A percentile compares a stretch with the other conserved stretches of the same genome.
phyloP scores from a whole-genome alignment of 345 rosid genomes.

The Bruguiera sexangula region DNA sequence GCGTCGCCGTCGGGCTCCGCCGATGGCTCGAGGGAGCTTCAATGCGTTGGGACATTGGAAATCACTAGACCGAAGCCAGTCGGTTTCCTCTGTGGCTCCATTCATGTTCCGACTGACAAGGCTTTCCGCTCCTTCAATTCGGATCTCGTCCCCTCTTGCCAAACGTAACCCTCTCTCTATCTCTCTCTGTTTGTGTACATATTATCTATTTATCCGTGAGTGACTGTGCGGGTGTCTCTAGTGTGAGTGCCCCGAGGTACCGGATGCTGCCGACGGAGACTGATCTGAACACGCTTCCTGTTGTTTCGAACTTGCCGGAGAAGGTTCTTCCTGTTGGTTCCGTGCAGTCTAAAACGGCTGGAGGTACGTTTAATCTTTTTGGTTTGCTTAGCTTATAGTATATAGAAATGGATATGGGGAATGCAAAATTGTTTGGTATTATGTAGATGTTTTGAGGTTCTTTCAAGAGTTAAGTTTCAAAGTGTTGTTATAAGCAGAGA shows the following conservation, averaged over 20 bases:
- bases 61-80: constrained; percentile 62
- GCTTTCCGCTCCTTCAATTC: constrained; percentile 63
- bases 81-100: constrained; percentile 89
- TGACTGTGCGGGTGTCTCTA: constrained; percentile 21
- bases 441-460: not conserved
- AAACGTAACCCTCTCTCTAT: constrained; percentile 34
- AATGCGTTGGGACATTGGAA: constrained; percentile 76
- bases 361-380: constrained; percentile 38
- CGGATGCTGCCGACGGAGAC: constrained; percentile 78
- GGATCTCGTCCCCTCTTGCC: constrained; percentile 68
- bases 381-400: not conserved
- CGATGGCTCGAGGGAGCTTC: constrained; percentile 55
- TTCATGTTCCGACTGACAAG: constrained; percentile 79
- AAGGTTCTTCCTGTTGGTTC: constrained; percentile 62
- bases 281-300: constrained; percentile 82
- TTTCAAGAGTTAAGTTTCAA: not conserved
- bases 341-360: constrained; percentile 52
- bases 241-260: constrained; percentile 78
- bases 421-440: not conserved
- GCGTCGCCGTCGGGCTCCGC: constrained; percentile 34
- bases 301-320: constrained; percentile 53
- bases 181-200: not conserved
- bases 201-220: not conserved
- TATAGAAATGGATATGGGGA: not conserved
- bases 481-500: too few species aligned